phyloP scores from a whole-genome alignment of 2,329 filamentous ascomycete genomes.

The Tolypocladium cylindrosporum region DNA sequence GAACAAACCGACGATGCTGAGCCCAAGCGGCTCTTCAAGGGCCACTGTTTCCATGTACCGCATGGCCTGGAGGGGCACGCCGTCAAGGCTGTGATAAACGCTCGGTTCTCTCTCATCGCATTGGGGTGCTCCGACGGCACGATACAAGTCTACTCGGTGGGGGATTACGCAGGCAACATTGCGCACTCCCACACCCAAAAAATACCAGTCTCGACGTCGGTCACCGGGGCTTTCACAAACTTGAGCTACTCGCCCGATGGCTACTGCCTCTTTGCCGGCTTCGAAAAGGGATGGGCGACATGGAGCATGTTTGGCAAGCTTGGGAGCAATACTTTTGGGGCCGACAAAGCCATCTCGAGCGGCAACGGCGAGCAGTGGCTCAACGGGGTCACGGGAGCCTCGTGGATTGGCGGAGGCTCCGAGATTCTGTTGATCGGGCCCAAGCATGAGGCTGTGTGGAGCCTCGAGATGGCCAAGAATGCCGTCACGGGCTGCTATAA shows the following conservation, averaged over 20 bases:
- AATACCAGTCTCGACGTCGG: constrained; percentile 54
- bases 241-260: constrained; percentile 88
- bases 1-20: constrained; percentile 34
- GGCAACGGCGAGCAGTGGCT: constrained; percentile 76
- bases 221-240: constrained; percentile 62
- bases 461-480: constrained; percentile 86
- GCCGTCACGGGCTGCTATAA: constrained; percentile 89
- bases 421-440: constrained; percentile 68
- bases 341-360: constrained; percentile 53
- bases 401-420: constrained; percentile 81
- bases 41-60: constrained; percentile 82
- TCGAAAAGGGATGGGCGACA: constrained; percentile 83
- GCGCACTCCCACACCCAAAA: constrained; percentile 72
- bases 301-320: constrained; percentile 97
- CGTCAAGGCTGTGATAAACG: constrained; percentile 75
- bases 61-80: constrained; percentile 50
- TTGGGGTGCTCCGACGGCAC: constrained; percentile 72
- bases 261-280: constrained; percentile 91
- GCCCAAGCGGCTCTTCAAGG: constrained; percentile 66
- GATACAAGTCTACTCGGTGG: constrained; percentile 82
- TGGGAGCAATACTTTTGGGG: constrained; percentile 72
- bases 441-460: constrained; percentile 71
- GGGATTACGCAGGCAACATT: constrained; percentile 90
- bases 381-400: constrained; percentile 63
- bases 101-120: constrained; percentile 86